Evolutionary conservation across 805 yeast genomes (phyloP), one percentile per base, ranked within the genome.

Genomic region (Lachancea thermotolerans): DNA sequence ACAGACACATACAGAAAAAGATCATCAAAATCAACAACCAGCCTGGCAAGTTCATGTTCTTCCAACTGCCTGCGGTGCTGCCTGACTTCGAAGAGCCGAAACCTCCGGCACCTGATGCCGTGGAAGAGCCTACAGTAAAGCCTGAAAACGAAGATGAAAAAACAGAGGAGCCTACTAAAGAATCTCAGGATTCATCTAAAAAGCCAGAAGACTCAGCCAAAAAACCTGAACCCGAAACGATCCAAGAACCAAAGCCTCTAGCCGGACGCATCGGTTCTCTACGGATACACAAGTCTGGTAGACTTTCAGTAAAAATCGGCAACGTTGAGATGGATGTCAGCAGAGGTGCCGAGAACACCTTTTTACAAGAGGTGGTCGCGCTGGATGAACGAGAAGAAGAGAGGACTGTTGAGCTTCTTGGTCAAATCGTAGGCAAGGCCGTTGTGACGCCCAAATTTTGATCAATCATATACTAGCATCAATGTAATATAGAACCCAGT

Each of bases 241-340:
- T 30, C 11, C 18, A 37, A 12, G 48, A 47, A 30, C 44, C 52
- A 12, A 17, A 31, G 17, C 44, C 46, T 8, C 48, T 53, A 44
- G 17, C 67, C 34, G 96, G 96, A 1, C 71, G 71, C 44, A 72
- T 88, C 33, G 97, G 97, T 5, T 71, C 75, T 9, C 58, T 91
- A 30, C 77, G 91, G 45, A 71, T 82, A 38, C 96, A 90, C 62
- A 77, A 81, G 56, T 86, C 96, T 1, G 98, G 98, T 2, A 85
- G 77, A 59, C 62, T 88, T 16, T 73, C 95, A 3, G 74, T 90
- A 62, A 75, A 78, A 48, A 67, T 91, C 33, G 96, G 95, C 11
- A 76, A 79, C 42, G 75, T 78, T 7, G 71, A 76, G 2, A 74
- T 81, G 73, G 87, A 83, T 46, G 79, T 89, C 17, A 70, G 80